A percentile compares a stretch with the other conserved stretches of the same genome.
phyloP scores from a whole-genome alignment of 257 asterid species.

The Hygrophila difformis region DNA sequence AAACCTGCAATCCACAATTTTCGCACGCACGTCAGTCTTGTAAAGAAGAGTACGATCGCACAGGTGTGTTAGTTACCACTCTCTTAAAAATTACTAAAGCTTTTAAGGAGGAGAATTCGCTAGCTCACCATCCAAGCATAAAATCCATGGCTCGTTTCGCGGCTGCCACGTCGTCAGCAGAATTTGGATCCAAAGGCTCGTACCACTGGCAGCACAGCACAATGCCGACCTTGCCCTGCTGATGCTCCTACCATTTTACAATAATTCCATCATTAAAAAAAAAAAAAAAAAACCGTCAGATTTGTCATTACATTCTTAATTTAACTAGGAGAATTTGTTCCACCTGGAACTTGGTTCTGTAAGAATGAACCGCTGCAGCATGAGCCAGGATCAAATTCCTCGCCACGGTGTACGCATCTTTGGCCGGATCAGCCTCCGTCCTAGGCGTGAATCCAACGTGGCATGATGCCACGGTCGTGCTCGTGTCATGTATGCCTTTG shows the following conservation, averaged over 20 bases:
- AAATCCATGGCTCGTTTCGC: slow-evolving; percentile 1
- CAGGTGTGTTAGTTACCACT: too few relatives aligned
- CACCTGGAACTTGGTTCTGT: slow-evolving; percentile 15
- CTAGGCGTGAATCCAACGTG: background rate
- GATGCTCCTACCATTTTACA: slow-evolving; percentile 8
- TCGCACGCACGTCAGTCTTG: too few relatives aligned
- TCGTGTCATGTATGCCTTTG: background rate
- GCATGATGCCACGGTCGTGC: background rate
- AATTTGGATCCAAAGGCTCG: slow-evolving; percentile 10
- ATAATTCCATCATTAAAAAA: background rate
- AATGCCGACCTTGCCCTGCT: slow-evolving; percentile 28
- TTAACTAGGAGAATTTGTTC: too few relatives aligned
- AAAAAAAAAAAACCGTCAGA: background rate
- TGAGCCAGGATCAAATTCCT: slow-evolving; percentile 27
- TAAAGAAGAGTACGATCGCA: too few relatives aligned
- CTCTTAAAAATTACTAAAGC: too few relatives aligned
- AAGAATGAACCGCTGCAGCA: slow-evolving; percentile 19
- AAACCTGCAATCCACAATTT: slow-evolving; percentile 26
- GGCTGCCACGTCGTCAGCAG: background rate
- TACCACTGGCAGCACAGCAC: slow-evolving; percentile 22
- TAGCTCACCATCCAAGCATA: slow-evolving; percentile 1
- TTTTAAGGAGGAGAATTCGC: background rate
- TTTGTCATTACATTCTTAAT: too few relatives aligned
- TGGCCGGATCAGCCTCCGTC: slow-evolving; percentile 2
- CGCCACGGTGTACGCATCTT: slow-evolving; percentile 24